Evolutionary conservation across 2,329 filamentous ascomycete species (phyloP).

Genomic region (Hypoxylon sp.): DNA sequence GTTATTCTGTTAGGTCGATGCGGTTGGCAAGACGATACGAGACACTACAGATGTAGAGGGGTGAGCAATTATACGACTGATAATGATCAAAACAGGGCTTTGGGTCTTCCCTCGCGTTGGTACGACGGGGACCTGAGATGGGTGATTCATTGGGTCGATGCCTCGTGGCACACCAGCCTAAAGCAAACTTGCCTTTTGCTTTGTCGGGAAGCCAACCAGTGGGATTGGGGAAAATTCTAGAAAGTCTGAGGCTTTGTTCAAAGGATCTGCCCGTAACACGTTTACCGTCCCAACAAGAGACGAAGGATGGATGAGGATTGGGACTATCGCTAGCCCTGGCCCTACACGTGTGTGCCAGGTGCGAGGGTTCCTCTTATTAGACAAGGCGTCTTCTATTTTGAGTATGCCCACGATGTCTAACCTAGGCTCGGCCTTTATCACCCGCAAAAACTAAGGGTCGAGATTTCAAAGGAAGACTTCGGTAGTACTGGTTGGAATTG

Average conservation of each 20-base stretch:
- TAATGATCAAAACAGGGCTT: background rate
- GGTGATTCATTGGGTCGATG: slow-evolving; percentile 4
- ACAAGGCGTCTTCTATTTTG: slow-evolving; percentile 6
- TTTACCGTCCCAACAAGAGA: background rate
- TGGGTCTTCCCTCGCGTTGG: slow-evolving; percentile 6
- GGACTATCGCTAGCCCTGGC: slow-evolving; percentile 13
- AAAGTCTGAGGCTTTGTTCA: background rate
- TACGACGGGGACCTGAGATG: slow-evolving; percentile 11
- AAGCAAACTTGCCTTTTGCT: slow-evolving; percentile 6
- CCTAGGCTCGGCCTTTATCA: slow-evolving; percentile 11
- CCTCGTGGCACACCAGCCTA: slow-evolving; percentile 8
- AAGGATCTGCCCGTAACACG: slow-evolving; percentile 10
- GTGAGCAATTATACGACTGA: slow-evolving; percentile 2
- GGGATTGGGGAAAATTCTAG: slow-evolving; percentile 12
- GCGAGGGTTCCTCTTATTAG: background rate
- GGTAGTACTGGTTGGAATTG: slow-evolving; percentile 5
- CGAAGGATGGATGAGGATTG: slow-evolving; percentile 14
- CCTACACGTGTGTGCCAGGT: slow-evolving; percentile 26
- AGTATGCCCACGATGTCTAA: slow-evolving; percentile 2
- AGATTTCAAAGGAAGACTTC: slow-evolving; percentile 7
- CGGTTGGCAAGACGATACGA: background rate
- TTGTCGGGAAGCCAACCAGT: slow-evolving; percentile 12
- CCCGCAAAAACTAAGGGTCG: slow-evolving; percentile 14
- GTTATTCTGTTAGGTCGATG: background rate
- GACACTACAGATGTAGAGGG: background rate